Percentiles rank a stretch among this genome's conserved stretches.
phyloP scores from a whole-genome alignment of 345 rosid species.

The Acer campestre region DNA sequence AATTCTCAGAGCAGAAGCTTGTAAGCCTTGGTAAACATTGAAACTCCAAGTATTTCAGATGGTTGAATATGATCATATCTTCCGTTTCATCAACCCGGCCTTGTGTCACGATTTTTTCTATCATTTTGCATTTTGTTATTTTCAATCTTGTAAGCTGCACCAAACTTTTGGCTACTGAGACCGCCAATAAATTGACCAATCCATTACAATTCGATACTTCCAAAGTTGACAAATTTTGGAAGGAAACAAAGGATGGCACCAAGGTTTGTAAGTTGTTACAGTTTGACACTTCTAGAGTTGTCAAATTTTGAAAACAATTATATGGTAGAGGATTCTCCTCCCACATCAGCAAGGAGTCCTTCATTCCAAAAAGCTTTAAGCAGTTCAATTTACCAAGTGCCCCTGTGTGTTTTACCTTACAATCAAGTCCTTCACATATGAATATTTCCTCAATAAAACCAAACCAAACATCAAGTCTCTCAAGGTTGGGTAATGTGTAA shows the following conservation, averaged over 20 bases:
- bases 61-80: slow-evolving; percentile 4
- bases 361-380: fast-evolving
- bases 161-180: slow-evolving; percentile 18
- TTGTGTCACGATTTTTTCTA: slow-evolving; percentile 19
- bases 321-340: no score
- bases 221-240: background rate
- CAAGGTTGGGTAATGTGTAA: no score
- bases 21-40: slow-evolving; percentile 12
- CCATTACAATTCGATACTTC: slow-evolving; percentile 21
- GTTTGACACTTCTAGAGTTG: no score
- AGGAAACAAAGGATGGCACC: slow-evolving; percentile 16
- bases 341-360: no score
- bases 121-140: slow-evolving; percentile 17
- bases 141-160: slow-evolving; percentile 19
- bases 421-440: background rate
- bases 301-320: no score
- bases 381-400: background rate
- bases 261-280: no score
- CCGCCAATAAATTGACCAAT: slow-evolving; percentile 13
- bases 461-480: no score
- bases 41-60: slow-evolving; percentile 13
- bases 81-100: slow-evolving; percentile 8
- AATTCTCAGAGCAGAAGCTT: no score
- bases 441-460: background rate
- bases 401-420: background rate